Percentiles rank a stretch among this genome's conserved stretches.
These are phyloP conservation scores for Eremothecium sinecaudum DNA, from an alignment of 1,139 yeast species.

Conservation along the genomic window DNA sequence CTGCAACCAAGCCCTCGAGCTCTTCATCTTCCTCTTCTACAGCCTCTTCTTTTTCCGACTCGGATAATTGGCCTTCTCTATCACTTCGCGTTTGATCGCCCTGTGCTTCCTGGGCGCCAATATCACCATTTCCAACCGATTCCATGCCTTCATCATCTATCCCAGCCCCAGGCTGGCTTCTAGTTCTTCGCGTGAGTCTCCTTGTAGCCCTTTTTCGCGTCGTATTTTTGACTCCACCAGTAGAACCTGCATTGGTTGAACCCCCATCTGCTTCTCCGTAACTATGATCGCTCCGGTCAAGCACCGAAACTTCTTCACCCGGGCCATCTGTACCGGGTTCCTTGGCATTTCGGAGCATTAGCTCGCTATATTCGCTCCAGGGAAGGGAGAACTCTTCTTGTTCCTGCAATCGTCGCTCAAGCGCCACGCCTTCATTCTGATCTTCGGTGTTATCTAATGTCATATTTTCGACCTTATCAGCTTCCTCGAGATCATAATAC, in stretches of 20 bases:
- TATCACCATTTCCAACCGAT: slow-evolving; percentile 9
- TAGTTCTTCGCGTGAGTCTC: slow-evolving; percentile 7
- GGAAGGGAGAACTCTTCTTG: slow-evolving; percentile 36
- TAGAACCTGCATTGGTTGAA: neutral
- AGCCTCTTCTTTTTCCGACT: slow-evolving; percentile 10
- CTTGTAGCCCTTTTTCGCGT: slow-evolving; percentile 6
- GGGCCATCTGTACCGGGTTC: slow-evolving; percentile 11
- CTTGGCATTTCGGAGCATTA: slow-evolving; percentile 35
- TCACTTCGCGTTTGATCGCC: slow-evolving; percentile 6
- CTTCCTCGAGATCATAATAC: slow-evolving; percentile 46
- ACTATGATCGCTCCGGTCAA: neutral
- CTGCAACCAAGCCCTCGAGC: neutral
- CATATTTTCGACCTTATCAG: slow-evolving; percentile 44
- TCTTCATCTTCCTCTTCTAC: neutral
- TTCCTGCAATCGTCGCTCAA: slow-evolving; percentile 7
- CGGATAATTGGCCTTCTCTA: slow-evolving; percentile 10
- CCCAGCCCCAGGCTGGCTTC: slow-evolving; percentile 2
- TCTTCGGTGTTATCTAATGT: slow-evolving; percentile 13
- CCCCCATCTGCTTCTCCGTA: slow-evolving; percentile 1
- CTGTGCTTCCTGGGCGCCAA: neutral
- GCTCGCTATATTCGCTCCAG: slow-evolving; percentile 37
- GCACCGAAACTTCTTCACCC: slow-evolving; percentile 3
- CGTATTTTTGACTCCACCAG: slow-evolving; percentile 3
- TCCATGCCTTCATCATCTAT: slow-evolving; percentile 8
- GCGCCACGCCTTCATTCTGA: slow-evolving; percentile 17